These are phyloP conservation scores for Zygoascus bituminiphila DNA, from an alignment of 805 yeast species.

Conservation along the genomic window DNA sequence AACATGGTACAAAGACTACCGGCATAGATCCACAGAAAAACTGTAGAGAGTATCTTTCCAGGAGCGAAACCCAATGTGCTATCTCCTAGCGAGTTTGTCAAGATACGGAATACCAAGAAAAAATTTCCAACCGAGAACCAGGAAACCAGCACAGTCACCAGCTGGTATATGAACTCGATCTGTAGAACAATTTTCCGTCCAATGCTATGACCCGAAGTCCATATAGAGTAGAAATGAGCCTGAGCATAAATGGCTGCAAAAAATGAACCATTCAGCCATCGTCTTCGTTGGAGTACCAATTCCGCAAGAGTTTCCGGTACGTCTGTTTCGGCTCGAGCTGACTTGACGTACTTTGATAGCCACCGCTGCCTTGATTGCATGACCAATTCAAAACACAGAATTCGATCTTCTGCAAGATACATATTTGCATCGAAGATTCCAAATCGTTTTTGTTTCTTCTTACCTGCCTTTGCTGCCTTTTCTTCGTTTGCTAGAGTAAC, in stretches of 20 bases:
- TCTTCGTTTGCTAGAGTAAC: neutral
- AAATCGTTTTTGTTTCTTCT: constrained; percentile 46
- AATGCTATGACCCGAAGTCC: constrained; percentile 64
- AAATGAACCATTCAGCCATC: constrained; percentile 96
- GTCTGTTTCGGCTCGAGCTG: constrained; percentile 90
- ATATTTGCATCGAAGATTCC: constrained; percentile 91
- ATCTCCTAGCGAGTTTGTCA: constrained; percentile 70
- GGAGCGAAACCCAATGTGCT: constrained; percentile 53
- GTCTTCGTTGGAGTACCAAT: constrained; percentile 81
- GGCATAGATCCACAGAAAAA: constrained; percentile 78
- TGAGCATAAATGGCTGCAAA: constrained; percentile 89
- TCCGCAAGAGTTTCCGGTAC: constrained; percentile 86
- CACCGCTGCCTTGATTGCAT: constrained; percentile 70
- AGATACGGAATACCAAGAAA: constrained; percentile 80
- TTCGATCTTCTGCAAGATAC: constrained; percentile 96
- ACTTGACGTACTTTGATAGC: constrained; percentile 75
- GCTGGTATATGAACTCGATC: constrained; percentile 72
- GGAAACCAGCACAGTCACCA: constrained; percentile 65
- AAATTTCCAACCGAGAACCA: constrained; percentile 92
- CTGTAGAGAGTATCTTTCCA: constrained; percentile 69
- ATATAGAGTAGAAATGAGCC: constrained; percentile 64
- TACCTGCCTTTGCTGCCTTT: neutral
- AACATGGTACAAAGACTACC: constrained; percentile 77
- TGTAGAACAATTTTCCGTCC: constrained; percentile 63
- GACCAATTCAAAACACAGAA: constrained; percentile 90